Percentiles rank a stretch among this genome's conserved stretches.
Evolutionary conservation across 1,284 basidiomycete genomes (phyloP).

Genomic region (Agroathelia rolfsii): DNA sequence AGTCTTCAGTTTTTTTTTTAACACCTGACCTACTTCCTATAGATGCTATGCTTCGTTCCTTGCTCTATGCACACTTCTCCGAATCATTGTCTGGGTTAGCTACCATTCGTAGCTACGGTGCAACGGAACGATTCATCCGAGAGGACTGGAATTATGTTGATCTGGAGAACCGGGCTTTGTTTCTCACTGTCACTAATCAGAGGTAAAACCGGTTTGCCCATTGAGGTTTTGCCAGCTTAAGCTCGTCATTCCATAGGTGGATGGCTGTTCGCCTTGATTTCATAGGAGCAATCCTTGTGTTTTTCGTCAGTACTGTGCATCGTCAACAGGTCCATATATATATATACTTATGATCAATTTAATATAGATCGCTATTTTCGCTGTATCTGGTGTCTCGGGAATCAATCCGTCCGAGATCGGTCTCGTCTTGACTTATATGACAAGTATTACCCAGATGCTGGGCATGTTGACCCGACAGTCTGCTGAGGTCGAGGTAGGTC

Average conservation of each 20-base stretch:
- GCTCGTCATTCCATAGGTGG: conserved; percentile 37
- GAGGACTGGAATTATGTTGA: conserved; percentile 69
- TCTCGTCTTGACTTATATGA: conserved; percentile 63
- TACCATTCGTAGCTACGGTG: conserved; percentile 68
- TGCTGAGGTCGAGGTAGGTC: conserved; percentile 52
- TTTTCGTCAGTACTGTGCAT: conserved; percentile 55
- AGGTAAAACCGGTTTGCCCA: conserved; percentile 21
- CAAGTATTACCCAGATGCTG: conserved; percentile 42
- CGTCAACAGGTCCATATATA: conserved; percentile 15
- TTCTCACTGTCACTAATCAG: conserved; percentile 54
- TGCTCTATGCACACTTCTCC: conserved; percentile 74
- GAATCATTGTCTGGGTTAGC: conserved; percentile 71
- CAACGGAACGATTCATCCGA: conserved; percentile 49
- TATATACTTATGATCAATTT: conserved; percentile 3
- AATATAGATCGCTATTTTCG: conserved; percentile 40
- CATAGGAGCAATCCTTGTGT: conserved; percentile 56
- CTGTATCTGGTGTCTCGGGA: conserved; percentile 40
- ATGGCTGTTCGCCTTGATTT: conserved; percentile 74
- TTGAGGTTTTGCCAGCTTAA: background rate
- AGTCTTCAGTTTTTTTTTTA: conserved; percentile 15
- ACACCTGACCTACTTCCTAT: conserved; percentile 16
- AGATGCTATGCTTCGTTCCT: conserved; percentile 59
- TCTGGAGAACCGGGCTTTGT: conserved; percentile 58
- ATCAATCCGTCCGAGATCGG: conserved; percentile 63
- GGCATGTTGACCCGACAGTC: conserved; percentile 48